phyloP scores from a whole-genome alignment of 768 basidiomycete genomes.

The Gelatoporia subvermispora region DNA sequence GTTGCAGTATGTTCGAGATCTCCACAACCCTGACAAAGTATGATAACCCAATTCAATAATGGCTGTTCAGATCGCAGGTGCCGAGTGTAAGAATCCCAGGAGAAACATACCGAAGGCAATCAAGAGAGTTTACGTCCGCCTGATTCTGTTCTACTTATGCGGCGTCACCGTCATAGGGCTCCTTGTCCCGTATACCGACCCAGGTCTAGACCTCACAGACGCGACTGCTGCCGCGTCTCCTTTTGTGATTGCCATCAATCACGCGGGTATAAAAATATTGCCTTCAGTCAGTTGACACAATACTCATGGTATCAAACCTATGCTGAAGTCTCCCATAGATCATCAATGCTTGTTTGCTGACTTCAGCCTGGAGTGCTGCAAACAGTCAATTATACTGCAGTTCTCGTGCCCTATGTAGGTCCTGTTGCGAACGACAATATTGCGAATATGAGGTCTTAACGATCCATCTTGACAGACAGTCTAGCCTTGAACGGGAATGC shows the following conservation, averaged over 20 bases:
- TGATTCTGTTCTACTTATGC: conserved; percentile 39
- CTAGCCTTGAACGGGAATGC: conserved; percentile 50
- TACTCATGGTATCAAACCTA: not conserved
- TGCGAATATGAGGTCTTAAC: not conserved
- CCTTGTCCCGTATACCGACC: conserved; percentile 42
- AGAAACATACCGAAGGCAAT: conserved; percentile 32
- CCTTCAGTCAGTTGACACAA: conserved; percentile 32
- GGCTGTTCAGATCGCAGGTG: conserved; percentile 29
- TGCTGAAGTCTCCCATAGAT: not conserved
- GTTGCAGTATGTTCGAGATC: conserved; percentile 27
- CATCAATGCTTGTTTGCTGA: conserved; percentile 17
- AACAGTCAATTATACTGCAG: conserved; percentile 37
- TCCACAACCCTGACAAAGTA: not conserved
- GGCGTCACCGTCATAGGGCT: conserved; percentile 40
- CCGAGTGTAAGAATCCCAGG: conserved; percentile 45
- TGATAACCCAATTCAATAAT: not conserved
- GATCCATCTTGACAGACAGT: conserved; percentile 35
- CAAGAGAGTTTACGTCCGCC: conserved; percentile 42
- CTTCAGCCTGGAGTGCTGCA: conserved; percentile 36
- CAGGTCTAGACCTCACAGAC: conserved; percentile 31
- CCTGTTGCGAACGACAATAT: not conserved
- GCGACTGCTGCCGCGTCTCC: conserved; percentile 40
- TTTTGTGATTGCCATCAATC: conserved; percentile 49
- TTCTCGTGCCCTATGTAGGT: conserved; percentile 34
- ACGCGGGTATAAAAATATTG: conserved; percentile 49